Evolutionary conservation across 2,329 filamentous ascomycete species (phyloP), one percentile per base, ranked within the genome.

Genomic region (Neocucurbitaria cava): DNA sequence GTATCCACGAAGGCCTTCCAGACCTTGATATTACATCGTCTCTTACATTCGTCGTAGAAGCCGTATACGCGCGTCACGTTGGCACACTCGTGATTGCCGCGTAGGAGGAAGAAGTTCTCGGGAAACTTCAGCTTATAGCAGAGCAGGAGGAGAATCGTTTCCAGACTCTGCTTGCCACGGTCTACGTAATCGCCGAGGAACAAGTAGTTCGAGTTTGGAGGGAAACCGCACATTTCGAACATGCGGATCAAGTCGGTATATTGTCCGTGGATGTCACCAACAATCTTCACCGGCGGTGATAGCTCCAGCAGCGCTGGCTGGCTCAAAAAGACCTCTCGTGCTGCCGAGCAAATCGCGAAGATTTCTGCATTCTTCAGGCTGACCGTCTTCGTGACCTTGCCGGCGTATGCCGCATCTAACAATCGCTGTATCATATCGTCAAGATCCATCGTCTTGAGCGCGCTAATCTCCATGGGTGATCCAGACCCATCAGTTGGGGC

Each of bases 91-190:
- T 99, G 95, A 84, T 99, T 99, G 62, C 95, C 95, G 67, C 95
- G 92, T 55, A 99, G 87, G 66, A 99, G 90, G 84, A 99, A 99
- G 83, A 99, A 98, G 83, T 99, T 99, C 82, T 99, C 95, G 44
- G 95, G 95, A 77, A 96, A 98, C 75, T 96, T 96, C 74, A 98
- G 86, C 82, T 98, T 98, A 82, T 97, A 98, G 82, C 92, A 96
- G 58, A 98, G 83, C 38, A 98, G 82, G 39, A 98, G 84, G 5
- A 96, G 83, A 61, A 98, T 98, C 0, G 94, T 98, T 78, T 98
- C 94, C 56, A 98, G 82, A 38, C 91, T 96, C 76, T 97, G 92
- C 81, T 98, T 98, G 66, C 94, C 94, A 49, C 94, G 88, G 75
- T 98, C 94, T 70, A 98, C 94, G 73, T 98, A 98, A 76, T 98